phyloP scores from a whole-genome alignment of 768 basidiomycete genomes.

The Termitomyces sp. region DNA sequence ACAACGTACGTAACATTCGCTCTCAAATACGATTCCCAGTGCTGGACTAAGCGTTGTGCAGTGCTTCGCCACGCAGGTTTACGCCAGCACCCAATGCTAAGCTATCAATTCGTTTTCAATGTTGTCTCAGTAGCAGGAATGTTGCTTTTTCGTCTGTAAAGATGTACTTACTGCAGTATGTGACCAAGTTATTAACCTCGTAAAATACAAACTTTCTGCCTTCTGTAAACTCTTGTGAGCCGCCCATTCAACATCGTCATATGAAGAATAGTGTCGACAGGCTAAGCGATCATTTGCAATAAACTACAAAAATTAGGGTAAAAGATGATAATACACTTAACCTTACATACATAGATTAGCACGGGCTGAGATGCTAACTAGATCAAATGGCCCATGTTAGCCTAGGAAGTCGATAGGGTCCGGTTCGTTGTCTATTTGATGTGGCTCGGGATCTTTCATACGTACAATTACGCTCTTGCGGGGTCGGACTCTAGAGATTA shows the following conservation, averaged over 20 bases:
- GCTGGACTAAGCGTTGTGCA: slow-evolving; percentile 9
- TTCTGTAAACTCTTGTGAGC: neutral
- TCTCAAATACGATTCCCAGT: neutral
- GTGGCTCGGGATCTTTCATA: neutral
- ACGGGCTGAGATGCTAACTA: neutral
- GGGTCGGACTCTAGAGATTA: neutral
- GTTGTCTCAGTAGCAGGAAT: neutral
- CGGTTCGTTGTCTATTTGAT: neutral
- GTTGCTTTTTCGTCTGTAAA: neutral
- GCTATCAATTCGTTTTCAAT: neutral
- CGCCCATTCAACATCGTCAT: neutral
- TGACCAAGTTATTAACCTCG: too few relatives aligned
- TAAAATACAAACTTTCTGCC: neutral
- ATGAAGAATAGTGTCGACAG: neutral
- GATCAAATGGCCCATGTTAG: neutral
- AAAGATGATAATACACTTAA: neutral
- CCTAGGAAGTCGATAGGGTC: neutral
- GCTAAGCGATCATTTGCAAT: too few relatives aligned
- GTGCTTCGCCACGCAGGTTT: slow-evolving; percentile 43
- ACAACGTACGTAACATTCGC: slow-evolving; percentile 27
- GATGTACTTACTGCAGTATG: neutral
- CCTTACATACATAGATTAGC: neutral
- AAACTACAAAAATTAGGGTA: neutral
- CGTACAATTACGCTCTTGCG: neutral
- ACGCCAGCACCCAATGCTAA: slow-evolving; percentile 33